Conservation (phyloP, 768 basidiomycete genomes). For the Russula griseocarnosa region DNA sequence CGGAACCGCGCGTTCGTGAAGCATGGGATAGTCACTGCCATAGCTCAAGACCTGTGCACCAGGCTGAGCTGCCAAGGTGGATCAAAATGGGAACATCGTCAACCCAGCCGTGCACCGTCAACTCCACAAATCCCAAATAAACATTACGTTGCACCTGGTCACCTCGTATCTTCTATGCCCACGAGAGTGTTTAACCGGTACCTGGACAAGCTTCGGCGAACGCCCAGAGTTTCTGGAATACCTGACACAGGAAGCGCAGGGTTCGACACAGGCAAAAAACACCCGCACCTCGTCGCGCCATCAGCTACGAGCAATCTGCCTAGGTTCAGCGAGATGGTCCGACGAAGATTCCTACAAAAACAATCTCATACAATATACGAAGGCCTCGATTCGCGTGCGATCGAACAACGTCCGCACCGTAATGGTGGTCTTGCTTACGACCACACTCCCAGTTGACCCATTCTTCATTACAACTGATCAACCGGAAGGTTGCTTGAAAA, state of each 20-base stretch:
- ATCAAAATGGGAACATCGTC: conserved; percentile 3
- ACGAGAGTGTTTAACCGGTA: conserved; percentile 55
- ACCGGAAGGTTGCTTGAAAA: conserved; percentile 47
- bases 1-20: conserved; percentile 36
- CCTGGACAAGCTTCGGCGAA: conserved; percentile 53
- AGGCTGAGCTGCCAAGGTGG: conserved; percentile 21
- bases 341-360: conserved; percentile 42
- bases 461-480: conserved; percentile 48
- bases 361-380: conserved; percentile 31
- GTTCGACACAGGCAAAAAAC: conserved; percentile 10
- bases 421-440: conserved; percentile 61
- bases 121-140: conserved; percentile 1
- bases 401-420: conserved; percentile 64
- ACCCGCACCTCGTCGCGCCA: conserved; percentile 12
- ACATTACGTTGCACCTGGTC: conserved; percentile 34
- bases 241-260: conserved; percentile 34
- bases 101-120: conserved; percentile 9
- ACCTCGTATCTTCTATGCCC: conserved; percentile 61
- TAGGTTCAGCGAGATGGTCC: conserved; percentile 25
- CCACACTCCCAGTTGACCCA: conserved; percentile 52
- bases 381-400: conserved; percentile 35
- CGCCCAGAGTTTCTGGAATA: conserved; percentile 55
- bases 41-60: conserved; percentile 10
- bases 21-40: conserved; percentile 38
- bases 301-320: conserved; percentile 24